A percentile compares a stretch with the other conserved stretches of the same genome.
phyloP scores from a whole-genome alignment of 2,329 filamentous ascomycete genomes.

The Xylariaceae sp. region DNA sequence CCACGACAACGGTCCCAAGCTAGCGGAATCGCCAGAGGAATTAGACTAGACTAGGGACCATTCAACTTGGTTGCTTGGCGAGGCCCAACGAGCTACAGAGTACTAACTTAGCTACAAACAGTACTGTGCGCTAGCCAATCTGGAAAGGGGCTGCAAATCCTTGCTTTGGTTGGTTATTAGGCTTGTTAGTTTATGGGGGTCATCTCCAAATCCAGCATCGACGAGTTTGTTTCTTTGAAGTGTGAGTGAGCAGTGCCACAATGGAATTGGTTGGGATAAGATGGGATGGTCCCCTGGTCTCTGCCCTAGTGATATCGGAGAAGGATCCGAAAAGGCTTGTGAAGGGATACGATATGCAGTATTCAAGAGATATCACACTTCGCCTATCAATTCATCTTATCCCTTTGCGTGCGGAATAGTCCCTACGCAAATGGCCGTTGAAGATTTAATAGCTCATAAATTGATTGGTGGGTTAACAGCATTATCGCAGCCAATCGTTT shows the following conservation, averaged over 20 bases:
- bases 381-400: constrained; percentile 5
- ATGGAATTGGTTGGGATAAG: too few species aligned
- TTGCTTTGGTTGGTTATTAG: constrained; percentile 9
- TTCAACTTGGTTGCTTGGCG: constrained; percentile 1
- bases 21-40: constrained; percentile 4
- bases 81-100: not conserved
- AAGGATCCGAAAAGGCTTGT: constrained; percentile 13
- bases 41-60: constrained; percentile 5
- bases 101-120: too few species aligned
- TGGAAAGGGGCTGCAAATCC: constrained; percentile 22
- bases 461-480: constrained; percentile 15
- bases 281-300: not conserved
- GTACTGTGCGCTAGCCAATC: too few species aligned
- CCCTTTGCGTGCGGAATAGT: not conserved
- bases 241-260: too few species aligned
- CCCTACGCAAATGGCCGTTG: constrained; percentile 10
- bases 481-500: constrained; percentile 12
- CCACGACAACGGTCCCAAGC: not conserved
- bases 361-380: constrained; percentile 14
- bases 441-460: not conserved
- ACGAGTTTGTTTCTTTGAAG: not conserved
- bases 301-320: not conserved
- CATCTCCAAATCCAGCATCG: constrained; percentile 11
- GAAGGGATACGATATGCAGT: constrained; percentile 10
- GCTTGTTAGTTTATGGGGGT: constrained; percentile 7